phyloP scores from a whole-genome alignment of 1,139 yeast genomes.

The Geotrichum armillariae region DNA sequence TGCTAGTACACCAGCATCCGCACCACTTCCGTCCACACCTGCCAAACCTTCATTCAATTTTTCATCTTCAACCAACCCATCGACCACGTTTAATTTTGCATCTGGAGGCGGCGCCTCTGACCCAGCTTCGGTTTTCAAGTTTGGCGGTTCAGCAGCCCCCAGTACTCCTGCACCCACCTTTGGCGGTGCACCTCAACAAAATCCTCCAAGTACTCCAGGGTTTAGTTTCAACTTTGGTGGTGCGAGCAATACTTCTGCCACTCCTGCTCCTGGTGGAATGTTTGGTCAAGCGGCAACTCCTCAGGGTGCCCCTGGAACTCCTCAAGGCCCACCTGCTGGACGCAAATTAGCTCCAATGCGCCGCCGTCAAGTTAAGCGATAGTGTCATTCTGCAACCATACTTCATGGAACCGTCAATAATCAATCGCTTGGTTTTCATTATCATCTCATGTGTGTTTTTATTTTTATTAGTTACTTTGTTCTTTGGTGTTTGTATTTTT shows the following conservation, averaged over 20 bases:
- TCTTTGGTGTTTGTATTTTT: no score
- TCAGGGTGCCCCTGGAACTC: not conserved
- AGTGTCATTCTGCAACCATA: no score
- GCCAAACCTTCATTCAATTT: conserved; percentile 6
- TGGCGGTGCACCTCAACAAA: not conserved
- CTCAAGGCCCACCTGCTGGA: conserved; percentile 16
- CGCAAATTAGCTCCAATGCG: conserved; percentile 18
- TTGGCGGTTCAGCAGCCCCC: conserved; percentile 2
- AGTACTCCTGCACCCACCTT: not conserved
- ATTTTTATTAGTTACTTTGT: no score
- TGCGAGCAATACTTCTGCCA: not conserved
- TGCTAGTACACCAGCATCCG: not conserved
- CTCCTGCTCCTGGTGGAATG: conserved; percentile 3
- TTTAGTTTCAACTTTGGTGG: conserved; percentile 9
- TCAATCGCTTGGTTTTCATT: no score
- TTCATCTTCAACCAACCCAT: not conserved
- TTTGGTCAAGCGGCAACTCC: conserved; percentile 3
- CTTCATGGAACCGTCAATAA: no score
- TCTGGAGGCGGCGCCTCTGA: not conserved
- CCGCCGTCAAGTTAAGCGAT: conserved; percentile 15
- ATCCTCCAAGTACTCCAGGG: not conserved
- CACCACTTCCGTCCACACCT: conserved; percentile 2
- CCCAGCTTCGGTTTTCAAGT: conserved; percentile 16
- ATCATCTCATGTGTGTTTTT: no score
- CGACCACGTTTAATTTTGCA: conserved; percentile 14